phyloP scores from a whole-genome alignment of 2,329 filamentous ascomycete genomes.

The Pyrenochaeta sp. region DNA sequence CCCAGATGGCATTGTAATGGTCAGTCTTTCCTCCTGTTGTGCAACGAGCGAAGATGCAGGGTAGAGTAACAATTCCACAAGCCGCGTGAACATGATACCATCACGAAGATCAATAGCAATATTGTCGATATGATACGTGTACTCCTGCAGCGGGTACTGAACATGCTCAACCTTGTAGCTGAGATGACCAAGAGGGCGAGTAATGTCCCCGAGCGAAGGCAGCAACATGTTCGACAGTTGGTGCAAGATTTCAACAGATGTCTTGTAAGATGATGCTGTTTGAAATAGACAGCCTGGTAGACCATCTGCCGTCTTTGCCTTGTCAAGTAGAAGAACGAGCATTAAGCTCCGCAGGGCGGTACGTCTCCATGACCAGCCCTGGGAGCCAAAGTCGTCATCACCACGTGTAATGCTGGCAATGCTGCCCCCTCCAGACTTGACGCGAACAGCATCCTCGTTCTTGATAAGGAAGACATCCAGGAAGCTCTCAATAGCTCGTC shows the following conservation, averaged over 20 bases:
- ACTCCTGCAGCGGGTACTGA: slow-evolving; percentile 67
- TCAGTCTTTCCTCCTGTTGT: slow-evolving; percentile 51
- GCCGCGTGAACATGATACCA: slow-evolving; percentile 66
- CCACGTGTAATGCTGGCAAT: slow-evolving; percentile 51
- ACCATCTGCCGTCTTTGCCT: slow-evolving; percentile 54
- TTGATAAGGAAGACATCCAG: slow-evolving; percentile 66
- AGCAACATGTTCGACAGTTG: slow-evolving; percentile 63
- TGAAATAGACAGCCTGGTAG: slow-evolving; percentile 60
- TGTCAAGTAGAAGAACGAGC: slow-evolving; percentile 68
- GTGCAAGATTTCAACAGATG: slow-evolving; percentile 63
- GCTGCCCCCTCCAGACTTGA: slow-evolving; percentile 48
- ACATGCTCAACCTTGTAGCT: slow-evolving; percentile 63
- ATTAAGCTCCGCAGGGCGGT: slow-evolving; percentile 67
- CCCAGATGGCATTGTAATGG: slow-evolving; percentile 56
- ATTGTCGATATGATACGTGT: slow-evolving; percentile 65
- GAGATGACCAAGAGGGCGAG: slow-evolving; percentile 63
- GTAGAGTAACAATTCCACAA: slow-evolving; percentile 67
- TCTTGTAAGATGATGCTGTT: slow-evolving; percentile 62
- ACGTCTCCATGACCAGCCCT: slow-evolving; percentile 62
- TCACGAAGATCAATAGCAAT: slow-evolving; percentile 70
- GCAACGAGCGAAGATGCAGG: slow-evolving; percentile 41
- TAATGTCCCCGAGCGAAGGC: slow-evolving; percentile 66
- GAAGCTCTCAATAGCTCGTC: slow-evolving; percentile 60
- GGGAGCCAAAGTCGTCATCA: slow-evolving; percentile 53
- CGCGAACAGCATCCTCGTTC: slow-evolving; percentile 63